Evolutionary conservation across 305 asterid species (phyloP), one percentile per base, ranked within the genome.

Genomic region (Fraxinus angustifolia): DNA sequence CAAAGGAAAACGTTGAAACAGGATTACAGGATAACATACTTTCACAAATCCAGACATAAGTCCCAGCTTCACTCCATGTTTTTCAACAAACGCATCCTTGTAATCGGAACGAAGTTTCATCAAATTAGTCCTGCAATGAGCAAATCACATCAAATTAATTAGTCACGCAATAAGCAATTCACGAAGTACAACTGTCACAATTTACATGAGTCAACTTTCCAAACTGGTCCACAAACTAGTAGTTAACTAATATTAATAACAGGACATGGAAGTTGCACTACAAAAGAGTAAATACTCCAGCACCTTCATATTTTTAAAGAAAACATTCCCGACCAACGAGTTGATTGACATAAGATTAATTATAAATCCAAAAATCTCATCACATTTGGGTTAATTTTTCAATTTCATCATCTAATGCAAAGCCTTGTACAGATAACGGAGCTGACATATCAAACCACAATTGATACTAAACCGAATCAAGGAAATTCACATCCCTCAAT

Each of bases 41-140:
- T 96, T 96, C 56, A 96, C 95, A 86, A 96, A 94, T 48, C 98
- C 98, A 5, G 98, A 96, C 99, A 93, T 96, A 21, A 96, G 87
- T 19, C 99, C 99, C 78, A 94, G 89, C 86, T 96, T 96, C 86
- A 93, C 98, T 38, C 99, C 99, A 84, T 96, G 99, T 85, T 96
- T 96, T 87, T 94, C 98, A 83, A 84, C 87, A 87, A 93, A 96
- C 58, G 97, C 89, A 83, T 96, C 98, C 88, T 94, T 96, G 91
- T 94, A 96, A 75, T 96, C 98, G 60, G 98, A 92, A 71, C 98
- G 94, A 81, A 96, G 97, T 86, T 96, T 93, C 99, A 94, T 96
- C 88, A 96, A 89, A 86, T 96, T 96, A n/a, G 98, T 96, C 99
- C 99, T 96, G 93, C 72, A 85, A 68, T 34, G 80, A 81, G 45